phyloP scores from a whole-genome alignment of 768 basidiomycete genomes.

The Boletus rufocinnamomeus region DNA sequence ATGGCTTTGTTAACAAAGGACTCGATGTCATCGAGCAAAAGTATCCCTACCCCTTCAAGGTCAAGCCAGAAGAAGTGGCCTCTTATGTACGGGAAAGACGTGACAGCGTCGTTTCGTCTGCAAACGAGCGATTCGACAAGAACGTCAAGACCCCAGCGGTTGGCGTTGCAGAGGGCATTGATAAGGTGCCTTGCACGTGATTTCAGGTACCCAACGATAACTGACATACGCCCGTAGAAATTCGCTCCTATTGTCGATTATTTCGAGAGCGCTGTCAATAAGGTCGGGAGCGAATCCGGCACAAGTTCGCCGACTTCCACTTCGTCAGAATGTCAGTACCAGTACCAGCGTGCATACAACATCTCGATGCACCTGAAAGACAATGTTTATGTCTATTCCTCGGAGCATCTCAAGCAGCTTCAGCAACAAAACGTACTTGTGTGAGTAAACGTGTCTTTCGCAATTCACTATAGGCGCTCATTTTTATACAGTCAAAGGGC shows the following conservation, averaged over 20 bases:
- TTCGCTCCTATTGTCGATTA: constrained; percentile 78
- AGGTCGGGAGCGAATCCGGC: constrained; percentile 45
- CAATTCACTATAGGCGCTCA: constrained; percentile 7
- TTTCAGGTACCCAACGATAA: constrained; percentile 11
- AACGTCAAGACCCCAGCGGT: constrained; percentile 63
- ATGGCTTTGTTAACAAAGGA: constrained; percentile 71
- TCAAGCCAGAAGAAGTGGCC: constrained; percentile 70
- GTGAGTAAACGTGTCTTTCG: constrained; percentile 41
- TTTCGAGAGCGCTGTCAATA: constrained; percentile 61
- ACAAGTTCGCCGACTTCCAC: constrained; percentile 47
- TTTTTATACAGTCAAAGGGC: constrained; percentile 58
- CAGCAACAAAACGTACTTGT: constrained; percentile 65
- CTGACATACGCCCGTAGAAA: constrained; percentile 41
- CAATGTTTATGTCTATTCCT: constrained; percentile 63
- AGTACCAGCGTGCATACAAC: constrained; percentile 73
- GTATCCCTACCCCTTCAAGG: constrained; percentile 76
- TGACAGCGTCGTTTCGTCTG: constrained; percentile 52
- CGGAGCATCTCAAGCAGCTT: constrained; percentile 70
- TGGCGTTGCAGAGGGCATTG: constrained; percentile 65
- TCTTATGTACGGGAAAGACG: constrained; percentile 58
- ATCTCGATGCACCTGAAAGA: constrained; percentile 66
- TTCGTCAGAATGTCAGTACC: constrained; percentile 62
- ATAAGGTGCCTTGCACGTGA: constrained; percentile 55
- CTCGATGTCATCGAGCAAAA: constrained; percentile 71
- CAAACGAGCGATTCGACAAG: constrained; percentile 67